These are phyloP conservation scores for Pythium phragmitis DNA, from an alignment of 352 stramenopile genomes.

Conservation along the genomic window DNA sequence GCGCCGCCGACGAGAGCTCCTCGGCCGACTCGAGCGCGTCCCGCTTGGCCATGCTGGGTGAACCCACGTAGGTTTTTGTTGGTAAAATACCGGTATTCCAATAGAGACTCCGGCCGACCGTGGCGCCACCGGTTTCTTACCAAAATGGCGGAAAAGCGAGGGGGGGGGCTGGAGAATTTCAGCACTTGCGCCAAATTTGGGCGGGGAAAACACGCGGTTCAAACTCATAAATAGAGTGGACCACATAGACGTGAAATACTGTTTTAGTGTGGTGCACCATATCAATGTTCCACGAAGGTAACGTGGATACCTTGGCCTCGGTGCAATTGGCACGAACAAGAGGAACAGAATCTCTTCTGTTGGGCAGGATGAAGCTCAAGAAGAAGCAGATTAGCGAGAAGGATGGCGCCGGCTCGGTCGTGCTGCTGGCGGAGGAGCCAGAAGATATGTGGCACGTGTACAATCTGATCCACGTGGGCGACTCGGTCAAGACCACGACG, in stretches of 20 bases:
- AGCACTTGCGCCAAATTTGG: constrained; percentile 1
- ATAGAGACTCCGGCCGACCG: constrained; percentile 8
- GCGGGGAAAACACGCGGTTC: constrained; percentile 17
- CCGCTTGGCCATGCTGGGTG: constrained; percentile 29
- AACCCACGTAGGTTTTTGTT: constrained; percentile 10
- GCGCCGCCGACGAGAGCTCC: constrained; percentile 9
- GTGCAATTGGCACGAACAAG: constrained; percentile 3
- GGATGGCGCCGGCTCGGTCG: constrained; percentile 91
- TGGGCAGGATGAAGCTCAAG: constrained; percentile 87
- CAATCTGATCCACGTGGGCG: constrained; percentile 95
- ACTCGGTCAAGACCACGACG: constrained; percentile 96
- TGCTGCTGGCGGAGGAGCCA: constrained; percentile 93
- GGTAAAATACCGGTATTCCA: constrained; percentile 34
- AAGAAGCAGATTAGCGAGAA: constrained; percentile 94
- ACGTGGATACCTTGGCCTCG: constrained; percentile 2
- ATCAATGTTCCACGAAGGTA: constrained; percentile 33
- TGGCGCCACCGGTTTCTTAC: constrained; percentile 27
- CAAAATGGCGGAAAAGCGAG: constrained; percentile 17
- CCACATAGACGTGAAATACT: neutral
- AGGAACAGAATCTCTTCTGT: neutral
- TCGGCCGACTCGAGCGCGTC: constrained; percentile 21
- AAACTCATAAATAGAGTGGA: constrained; percentile 20
- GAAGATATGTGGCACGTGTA: constrained; percentile 99
- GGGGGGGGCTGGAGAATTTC: constrained; percentile 1
- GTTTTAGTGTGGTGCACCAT: constrained; percentile 13